Conservation (phyloP, 345 rosid species). For the Sisymbrium altissimum region DNA sequence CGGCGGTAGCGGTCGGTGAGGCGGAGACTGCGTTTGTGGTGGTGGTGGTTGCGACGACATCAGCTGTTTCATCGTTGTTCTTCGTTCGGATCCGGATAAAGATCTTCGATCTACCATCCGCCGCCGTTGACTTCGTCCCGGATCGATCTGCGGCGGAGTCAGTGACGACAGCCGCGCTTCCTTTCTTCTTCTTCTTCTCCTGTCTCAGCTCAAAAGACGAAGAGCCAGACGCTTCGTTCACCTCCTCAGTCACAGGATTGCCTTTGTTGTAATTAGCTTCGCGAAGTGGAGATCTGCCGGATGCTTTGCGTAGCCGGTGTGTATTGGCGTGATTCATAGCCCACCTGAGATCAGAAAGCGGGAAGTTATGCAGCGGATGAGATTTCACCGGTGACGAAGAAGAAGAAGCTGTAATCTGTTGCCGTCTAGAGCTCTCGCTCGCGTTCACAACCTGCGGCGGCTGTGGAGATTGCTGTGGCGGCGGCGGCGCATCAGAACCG, state of each 20-base stretch:
- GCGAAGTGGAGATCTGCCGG: slow-evolving; percentile 37
- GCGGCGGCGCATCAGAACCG: slow-evolving; percentile 19
- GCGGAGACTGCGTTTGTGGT: not conserved
- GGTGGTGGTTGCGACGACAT: not conserved
- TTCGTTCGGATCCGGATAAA: slow-evolving; percentile 45
- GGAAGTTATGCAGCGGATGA: slow-evolving; percentile 69
- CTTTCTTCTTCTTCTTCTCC: slow-evolving; percentile 32
- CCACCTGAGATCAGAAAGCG: slow-evolving; percentile 62
- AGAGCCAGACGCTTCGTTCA: slow-evolving; percentile 25
- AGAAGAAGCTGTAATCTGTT: slow-evolving; percentile 49
- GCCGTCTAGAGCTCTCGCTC: slow-evolving; percentile 30
- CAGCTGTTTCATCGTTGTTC: slow-evolving; percentile 34
- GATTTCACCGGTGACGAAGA: slow-evolving; percentile 48
- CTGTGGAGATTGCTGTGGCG: slow-evolving; percentile 3
- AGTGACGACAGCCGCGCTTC: not conserved
- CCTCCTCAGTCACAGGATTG: slow-evolving; percentile 21
- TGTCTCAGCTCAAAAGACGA: slow-evolving; percentile 17
- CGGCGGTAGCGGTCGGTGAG: not conserved
- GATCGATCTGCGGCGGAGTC: slow-evolving; percentile 31
- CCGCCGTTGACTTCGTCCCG: slow-evolving; percentile 35
- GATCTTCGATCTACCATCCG: slow-evolving; percentile 46
- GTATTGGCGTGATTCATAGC: slow-evolving; percentile 41
- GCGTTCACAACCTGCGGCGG: slow-evolving; percentile 11
- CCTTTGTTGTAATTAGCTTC: slow-evolving; percentile 13
- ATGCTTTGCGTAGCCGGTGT: slow-evolving; percentile 46